Conservation (phyloP, 176 grass and related monocot species). For the Triticum dicoccoides region DNA sequence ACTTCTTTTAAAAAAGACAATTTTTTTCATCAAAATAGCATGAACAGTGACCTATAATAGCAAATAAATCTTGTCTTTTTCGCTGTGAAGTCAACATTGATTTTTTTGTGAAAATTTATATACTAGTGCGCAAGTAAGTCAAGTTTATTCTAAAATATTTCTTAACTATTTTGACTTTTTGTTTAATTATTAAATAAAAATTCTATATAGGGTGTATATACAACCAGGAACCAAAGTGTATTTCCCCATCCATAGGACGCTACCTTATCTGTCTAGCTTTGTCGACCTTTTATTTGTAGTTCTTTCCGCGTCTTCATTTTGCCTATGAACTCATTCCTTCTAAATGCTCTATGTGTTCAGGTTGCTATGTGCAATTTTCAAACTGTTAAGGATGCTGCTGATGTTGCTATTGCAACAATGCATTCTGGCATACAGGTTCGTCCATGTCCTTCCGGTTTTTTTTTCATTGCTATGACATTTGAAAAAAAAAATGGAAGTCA, state of each 20-base stretch:
- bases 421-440: conserved; percentile 98
- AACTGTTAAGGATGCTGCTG: conserved; percentile 90
- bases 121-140: no score
- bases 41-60: no score
- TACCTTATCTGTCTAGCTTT: neutral
- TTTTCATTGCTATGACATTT: conserved; percentile 10
- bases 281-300: neutral
- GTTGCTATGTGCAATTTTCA: conserved; percentile 98
- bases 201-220: no score
- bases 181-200: no score
- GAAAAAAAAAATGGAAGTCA: neutral
- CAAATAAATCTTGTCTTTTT: no score
- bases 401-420: conserved; percentile 99
- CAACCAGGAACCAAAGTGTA: no score
- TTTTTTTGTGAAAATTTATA: no score
- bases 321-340: neutral
- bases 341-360: conserved; percentile 45
- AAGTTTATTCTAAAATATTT: no score
- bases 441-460: conserved; percentile 3
- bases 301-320: conserved; percentile 9
- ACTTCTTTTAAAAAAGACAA: no score
- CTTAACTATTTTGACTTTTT: no score
- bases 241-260: neutral
- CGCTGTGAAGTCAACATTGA: no score
- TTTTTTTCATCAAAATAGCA: no score